Base-by-base conservation (phyloP, 176 grass and related monocot genomes). In the Ananas comosus region DNA sequence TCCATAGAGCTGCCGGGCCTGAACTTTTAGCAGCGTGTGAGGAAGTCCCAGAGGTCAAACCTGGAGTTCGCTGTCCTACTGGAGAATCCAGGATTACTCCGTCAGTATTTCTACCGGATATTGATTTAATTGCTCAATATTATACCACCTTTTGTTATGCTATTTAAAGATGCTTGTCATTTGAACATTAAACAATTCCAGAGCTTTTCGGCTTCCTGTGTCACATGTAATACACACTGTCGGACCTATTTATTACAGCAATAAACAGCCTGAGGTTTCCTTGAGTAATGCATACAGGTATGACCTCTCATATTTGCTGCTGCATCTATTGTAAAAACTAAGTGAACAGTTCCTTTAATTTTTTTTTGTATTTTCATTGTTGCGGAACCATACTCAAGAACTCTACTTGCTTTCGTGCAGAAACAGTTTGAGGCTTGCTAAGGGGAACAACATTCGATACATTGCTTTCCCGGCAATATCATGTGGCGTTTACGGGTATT, bases 401-500 rank as follows among this genome's bases (percentile, higher is more conserved):
- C 3, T 8, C 65, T 61, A 52, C 24, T 53, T 85, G 8, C 17
- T 59, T 50, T 73, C 50, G 74, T 87, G 72, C 94, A 97, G 94
- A 87, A 97, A 97, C 83, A 92, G 84, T 72, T 76, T 97, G 84
- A 92, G 83, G 84, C 74, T 93, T 66, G 94, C 86, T 81, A 93
- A 90, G 79, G 87, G 88, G 69, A 88, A 90, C 71, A 77, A 72
- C 65, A 83, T 97, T 85, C 79, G 93, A 69, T 90, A 93, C 73
- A 86, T 99, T 73, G 94, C 94, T 64, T 97, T 92, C 51, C 89
- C 89, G 64, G 89, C 94, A 70, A 80, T 97, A 90, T 92, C 94
- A 18, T 97, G 94, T 63, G 94, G 89, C 78, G 25, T 93, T 80
- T 97, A 48, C 61, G 70, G 72, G 94, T 99, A 88, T 83, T 68